A percentile compares a stretch with the other conserved stretches of the same genome.
These are phyloP conservation scores for Pinus taeda DNA, from an alignment of 75 land plant species.

Conservation along the genomic window DNA sequence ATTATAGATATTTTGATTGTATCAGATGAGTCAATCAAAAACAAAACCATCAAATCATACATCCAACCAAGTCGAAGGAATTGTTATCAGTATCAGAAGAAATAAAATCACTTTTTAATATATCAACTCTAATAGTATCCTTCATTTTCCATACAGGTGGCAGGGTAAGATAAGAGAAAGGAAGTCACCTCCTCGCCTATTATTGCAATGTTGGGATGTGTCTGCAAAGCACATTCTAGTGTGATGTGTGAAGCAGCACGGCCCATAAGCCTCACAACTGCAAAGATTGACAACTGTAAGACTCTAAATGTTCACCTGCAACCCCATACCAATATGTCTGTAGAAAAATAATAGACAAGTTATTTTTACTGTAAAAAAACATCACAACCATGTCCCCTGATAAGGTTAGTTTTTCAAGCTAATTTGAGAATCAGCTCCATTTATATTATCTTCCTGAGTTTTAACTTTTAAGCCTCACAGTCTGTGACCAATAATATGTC, in stretches of 20 bases:
- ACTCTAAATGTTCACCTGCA: not conserved
- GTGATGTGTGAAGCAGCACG: constrained; percentile 97
- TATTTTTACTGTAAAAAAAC: not conserved
- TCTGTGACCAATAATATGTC: not conserved
- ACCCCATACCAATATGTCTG: not conserved
- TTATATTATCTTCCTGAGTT: not conserved
- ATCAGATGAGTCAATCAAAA: not conserved
- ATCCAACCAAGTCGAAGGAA: not conserved
- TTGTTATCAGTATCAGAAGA: not conserved
- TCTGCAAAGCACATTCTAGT: constrained; percentile 93
- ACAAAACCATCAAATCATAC: not conserved
- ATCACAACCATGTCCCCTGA: not conserved
- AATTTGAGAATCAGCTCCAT: not conserved
- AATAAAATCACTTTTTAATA: not conserved
- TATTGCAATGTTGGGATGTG: constrained; percentile 86
- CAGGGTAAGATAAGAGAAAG: not conserved
- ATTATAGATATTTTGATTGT: not conserved
- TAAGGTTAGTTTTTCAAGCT: not conserved
- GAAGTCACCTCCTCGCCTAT: constrained; percentile 89
- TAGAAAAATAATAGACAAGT: not conserved
- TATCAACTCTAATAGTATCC: not conserved
- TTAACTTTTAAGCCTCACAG: not conserved
- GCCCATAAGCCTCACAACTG: constrained; percentile 97
- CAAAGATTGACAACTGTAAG: constrained; percentile 2
- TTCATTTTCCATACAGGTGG: not conserved